Conservation (phyloP, 345 rosid genomes). For the Linum usitatissimum region DNA sequence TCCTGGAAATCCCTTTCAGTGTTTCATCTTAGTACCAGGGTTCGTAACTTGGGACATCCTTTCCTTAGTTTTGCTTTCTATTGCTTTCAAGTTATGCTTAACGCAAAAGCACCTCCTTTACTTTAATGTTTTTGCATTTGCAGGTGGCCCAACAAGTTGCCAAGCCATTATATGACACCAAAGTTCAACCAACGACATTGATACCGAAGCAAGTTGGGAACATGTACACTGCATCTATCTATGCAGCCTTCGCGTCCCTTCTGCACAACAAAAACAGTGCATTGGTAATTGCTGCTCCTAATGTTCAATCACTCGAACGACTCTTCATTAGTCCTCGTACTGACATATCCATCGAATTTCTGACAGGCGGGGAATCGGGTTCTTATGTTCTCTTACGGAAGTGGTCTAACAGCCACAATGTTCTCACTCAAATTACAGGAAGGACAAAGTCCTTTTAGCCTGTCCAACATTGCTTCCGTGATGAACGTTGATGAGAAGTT, state of each 20-base stretch:
- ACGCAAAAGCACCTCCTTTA: no score
- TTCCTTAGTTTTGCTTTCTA: no score
- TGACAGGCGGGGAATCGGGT: constrained; percentile 70
- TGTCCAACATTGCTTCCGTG: constrained; percentile 63
- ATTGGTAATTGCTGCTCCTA: constrained; percentile 44
- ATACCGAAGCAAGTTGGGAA: constrained; percentile 98
- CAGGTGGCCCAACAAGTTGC: constrained; percentile 88
- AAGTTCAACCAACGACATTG: constrained; percentile 83
- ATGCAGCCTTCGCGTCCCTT: constrained; percentile 91
- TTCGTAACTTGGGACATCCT: no score
- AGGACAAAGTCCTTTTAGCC: constrained; percentile 59
- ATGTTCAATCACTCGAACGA: background rate
- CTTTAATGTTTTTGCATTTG: constrained; percentile 10
- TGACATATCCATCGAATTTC: background rate
- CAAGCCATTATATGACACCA: constrained; percentile 72
- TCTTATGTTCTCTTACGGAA: constrained; percentile 88
- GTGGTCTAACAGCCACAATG: constrained; percentile 92
- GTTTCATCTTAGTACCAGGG: background rate
- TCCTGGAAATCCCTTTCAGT: constrained; percentile 13
- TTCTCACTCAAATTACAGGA: constrained; percentile 61
- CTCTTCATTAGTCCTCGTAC: constrained; percentile 1
- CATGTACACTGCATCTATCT: constrained; percentile 97
- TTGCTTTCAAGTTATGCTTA: no score
- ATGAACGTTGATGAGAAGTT: constrained; percentile 65
- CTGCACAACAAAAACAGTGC: constrained; percentile 60